Base-by-base conservation (phyloP, 148 eudicot species). In the Drosera capensis region DNA sequence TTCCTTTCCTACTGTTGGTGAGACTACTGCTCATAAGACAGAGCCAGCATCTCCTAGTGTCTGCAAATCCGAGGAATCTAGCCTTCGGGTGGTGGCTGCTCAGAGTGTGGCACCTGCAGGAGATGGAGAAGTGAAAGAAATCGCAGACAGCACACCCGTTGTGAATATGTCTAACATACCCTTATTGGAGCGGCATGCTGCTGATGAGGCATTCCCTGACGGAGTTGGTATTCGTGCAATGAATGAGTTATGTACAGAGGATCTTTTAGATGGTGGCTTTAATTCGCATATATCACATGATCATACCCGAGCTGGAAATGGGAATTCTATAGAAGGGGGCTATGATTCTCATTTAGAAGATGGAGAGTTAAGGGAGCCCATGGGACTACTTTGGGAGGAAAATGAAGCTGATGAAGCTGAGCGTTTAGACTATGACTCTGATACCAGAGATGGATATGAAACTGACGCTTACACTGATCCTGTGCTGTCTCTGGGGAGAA, bases 271-370 rank as follows among this genome's bases (percentile, higher is more conserved):
- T 50, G 64, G 45, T 19, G 46, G 56, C 23, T 45, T 30, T 45
- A 43, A 43, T 17, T 64, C 48, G 0, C 66, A 65, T 61, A 36
- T 55, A 38, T 64, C 72, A 48, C 62, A 43, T 45, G 68, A 52
- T 15, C 59, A 39, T 43, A 31, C 36, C 55, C 50, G 34, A 23
- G 49, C 48, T 41, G 58, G 14, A 40, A 46, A 30, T 34, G n/a
- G 9, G 44, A 30, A 56, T 23, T 47, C 43, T 31, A 37, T 49
- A 20, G 65, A 67, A 49, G 54, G 53, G 25, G 82, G 71, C 51
- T 77, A 62, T 65, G 93, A 82, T 54, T 78, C 82, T 60, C 73
- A 83, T 14, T 68, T 72, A 29, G 94, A 78, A 60, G 94, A 82
- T 68, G 86, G 82, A 21, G 94, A 82, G 45, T 52, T 82, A 34